A percentile compares a stretch with the other conserved stretches of the same genome.
These are phyloP conservation scores for Lindgomyces ingoldianus DNA, from an alignment of 495 filamentous ascomycete genomes.

Conservation along the genomic window DNA sequence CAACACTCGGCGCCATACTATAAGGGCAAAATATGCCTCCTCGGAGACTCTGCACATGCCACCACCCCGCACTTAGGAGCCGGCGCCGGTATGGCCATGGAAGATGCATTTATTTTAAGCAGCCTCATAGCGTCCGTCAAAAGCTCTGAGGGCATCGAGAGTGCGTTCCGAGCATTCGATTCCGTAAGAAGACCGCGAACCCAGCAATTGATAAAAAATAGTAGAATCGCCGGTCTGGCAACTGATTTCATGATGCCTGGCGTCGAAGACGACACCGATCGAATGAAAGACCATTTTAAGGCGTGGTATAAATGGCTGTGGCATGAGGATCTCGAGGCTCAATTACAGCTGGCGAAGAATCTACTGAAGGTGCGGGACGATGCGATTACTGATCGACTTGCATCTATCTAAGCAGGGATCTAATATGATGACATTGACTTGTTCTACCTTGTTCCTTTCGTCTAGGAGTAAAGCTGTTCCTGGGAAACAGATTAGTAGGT, in stretches of 20 bases:
- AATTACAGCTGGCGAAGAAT: conserved; percentile 12
- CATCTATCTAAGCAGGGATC: too few species aligned
- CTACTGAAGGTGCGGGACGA: conserved; percentile 13
- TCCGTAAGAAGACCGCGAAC: conserved; percentile 53
- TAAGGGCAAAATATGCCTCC: conserved; percentile 56
- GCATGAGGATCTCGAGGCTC: conserved; percentile 20
- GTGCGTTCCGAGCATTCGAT: conserved; percentile 64
- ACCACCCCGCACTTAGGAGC: conserved; percentile 69
- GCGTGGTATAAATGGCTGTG: conserved; percentile 16
- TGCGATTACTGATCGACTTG: too few species aligned
- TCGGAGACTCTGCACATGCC: conserved; percentile 71
- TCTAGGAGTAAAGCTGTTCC: too few species aligned
- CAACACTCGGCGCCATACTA: conserved; percentile 57
- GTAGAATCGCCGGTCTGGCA: conserved; percentile 33
- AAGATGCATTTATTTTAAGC: conserved; percentile 66
- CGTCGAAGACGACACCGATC: conserved; percentile 37
- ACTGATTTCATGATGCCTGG: conserved; percentile 37
- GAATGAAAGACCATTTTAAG: conserved; percentile 16
- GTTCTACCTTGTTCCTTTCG: too few species aligned
- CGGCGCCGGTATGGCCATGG: conserved; percentile 68
- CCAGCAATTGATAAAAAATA: conserved; percentile 38
- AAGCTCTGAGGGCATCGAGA: conserved; percentile 44
- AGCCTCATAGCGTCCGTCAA: conserved; percentile 53
- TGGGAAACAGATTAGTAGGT: too few species aligned
- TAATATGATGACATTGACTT: too few species aligned